A percentile compares a stretch with the other conserved stretches of the same genome.
Conservation (phyloP, 2,329 filamentous ascomycete genomes). For the Trichoderma pleuroti region DNA sequence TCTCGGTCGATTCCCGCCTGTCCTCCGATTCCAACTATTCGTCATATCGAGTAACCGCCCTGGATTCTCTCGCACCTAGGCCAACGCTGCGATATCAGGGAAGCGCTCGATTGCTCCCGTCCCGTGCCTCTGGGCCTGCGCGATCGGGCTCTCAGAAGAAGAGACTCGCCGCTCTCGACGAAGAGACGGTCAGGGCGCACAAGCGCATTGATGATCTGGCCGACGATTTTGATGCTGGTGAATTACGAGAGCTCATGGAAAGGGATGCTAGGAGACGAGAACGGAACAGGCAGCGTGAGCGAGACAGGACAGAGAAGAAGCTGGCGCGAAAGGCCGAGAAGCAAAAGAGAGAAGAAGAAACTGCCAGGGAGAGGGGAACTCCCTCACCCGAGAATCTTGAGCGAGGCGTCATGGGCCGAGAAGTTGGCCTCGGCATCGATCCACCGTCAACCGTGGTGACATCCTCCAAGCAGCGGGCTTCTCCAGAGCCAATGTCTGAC, state of each 20-base stretch:
- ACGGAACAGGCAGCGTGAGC: constrained; percentile 65
- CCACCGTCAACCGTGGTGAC: constrained; percentile 53
- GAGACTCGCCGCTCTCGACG: constrained; percentile 54
- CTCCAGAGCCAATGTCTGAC: constrained; percentile 27
- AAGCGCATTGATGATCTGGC: constrained; percentile 69
- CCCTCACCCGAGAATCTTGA: constrained; percentile 56
- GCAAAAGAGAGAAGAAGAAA: constrained; percentile 56
- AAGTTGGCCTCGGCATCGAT: constrained; percentile 55
- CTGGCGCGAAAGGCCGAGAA: constrained; percentile 66
- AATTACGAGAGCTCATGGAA: constrained; percentile 84
- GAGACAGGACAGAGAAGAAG: constrained; percentile 62
- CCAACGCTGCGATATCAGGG: constrained; percentile 76
- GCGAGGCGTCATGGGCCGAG: constrained; percentile 58
- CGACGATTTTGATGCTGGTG: constrained; percentile 79
- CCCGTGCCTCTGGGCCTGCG: constrained; percentile 43
- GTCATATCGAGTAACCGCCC: constrained; percentile 74
- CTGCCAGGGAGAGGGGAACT: constrained; percentile 49
- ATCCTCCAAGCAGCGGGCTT: constrained; percentile 48
- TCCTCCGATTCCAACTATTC: constrained; percentile 68
- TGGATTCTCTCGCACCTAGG: constrained; percentile 79
- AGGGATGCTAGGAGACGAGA: constrained; percentile 78
- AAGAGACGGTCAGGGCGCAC: constrained; percentile 58
- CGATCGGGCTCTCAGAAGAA: constrained; percentile 50
- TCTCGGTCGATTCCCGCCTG: constrained; percentile 72
- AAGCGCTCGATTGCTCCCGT: constrained; percentile 55